Base-by-base conservation (phyloP, 305 asterid genomes). In the Ruellia speciosa region DNA sequence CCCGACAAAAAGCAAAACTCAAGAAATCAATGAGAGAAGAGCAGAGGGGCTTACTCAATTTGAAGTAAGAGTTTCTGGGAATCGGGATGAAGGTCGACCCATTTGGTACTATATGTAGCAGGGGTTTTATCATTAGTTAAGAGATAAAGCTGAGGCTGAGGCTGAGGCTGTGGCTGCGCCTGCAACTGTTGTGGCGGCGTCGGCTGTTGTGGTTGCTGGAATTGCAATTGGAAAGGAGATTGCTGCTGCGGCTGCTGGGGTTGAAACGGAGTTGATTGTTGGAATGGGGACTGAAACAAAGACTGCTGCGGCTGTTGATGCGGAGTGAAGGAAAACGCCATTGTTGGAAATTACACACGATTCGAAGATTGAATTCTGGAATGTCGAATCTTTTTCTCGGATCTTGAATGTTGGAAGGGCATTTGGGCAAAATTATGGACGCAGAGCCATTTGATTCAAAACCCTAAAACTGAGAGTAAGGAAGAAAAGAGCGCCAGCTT, bases 11-110 rank as follows among this genome's bases (percentile, higher is more conserved):
- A 3, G 3, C 0, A 24, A 51, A 39, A 19, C 54, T 15, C 17
- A 64, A 60, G 16, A 9, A 35, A 41, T 14, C 49, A 56, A 40
- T 12, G 2, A 43, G 14, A 11, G 16, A 43, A 13, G 45, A 20
- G 5, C n/a, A 2, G 7, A 20, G 52, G 41, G 51, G 81, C 56
- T 31, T 64, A 93, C 97, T 93, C 97, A 45, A 93, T 86, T 70
- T 82, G 94, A 53, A 79, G 88, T 18, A 93, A 87, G 28, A 82
- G 61, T 66, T 93, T 93, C 54, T 83, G 95, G 12, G 99, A 93
- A 69, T 88, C 97, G 0, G 95, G 96, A 65, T 93, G 97, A 49
- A 93, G 90, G 70, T 88, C 99, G 0, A 87, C 83, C 99, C 97
- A 86, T 78, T 88, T 93, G 59, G 97, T 84, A 63, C 89, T 67